Evolutionary conservation across 73 alveolate genomes (phyloP), one percentile per base, ranked within the genome.

Genomic region (Paramecium caudatum): DNA sequence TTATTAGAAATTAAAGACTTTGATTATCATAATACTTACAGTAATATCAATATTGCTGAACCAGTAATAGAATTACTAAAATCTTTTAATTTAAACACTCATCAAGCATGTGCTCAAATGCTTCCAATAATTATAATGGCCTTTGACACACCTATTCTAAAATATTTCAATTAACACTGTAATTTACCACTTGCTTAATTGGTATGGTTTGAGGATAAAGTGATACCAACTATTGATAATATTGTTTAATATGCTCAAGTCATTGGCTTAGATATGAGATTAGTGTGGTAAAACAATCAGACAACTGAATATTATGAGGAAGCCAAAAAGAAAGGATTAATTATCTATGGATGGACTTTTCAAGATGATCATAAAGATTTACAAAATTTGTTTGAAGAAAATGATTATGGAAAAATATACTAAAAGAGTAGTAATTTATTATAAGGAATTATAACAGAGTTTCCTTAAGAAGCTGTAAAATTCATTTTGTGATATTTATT

Each of bases 341-440:
- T 43, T 16, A 45, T 74, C 1, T 74, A 37, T 74, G 88, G 88
- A 39, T 74, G 88, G 88, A 74, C 88, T 9, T 74, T 74, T 23
- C 43, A 74, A 43, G 65, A 74, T 45, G 88, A 74, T 74, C 17
- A 17, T 23, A 47, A 41, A 39, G 88, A 45, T 27, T 41, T 45
- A 5, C 17, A 74, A 25, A 43, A 74, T 8, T 13, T 74, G 15
- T 74, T 74, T 74, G 68, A 74, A 21, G 49, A 30, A 65, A 10
- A 30, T 39, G 68, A 74, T 41, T 21, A 21, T 41, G 23, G 47
- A 15, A 45, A 43, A 27, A 41, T 74, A 9, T 74, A 74, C 32
- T 12, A 74, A 45, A 74, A 21, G 47, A 9, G 69, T 17, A 39
- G 47, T n/a, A 37, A 21, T 36, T 16, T 41, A 34, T 25, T 74